phyloP scores from a whole-genome alignment of 108 stramenopile species.

The Chaetoceros muelleri region DNA sequence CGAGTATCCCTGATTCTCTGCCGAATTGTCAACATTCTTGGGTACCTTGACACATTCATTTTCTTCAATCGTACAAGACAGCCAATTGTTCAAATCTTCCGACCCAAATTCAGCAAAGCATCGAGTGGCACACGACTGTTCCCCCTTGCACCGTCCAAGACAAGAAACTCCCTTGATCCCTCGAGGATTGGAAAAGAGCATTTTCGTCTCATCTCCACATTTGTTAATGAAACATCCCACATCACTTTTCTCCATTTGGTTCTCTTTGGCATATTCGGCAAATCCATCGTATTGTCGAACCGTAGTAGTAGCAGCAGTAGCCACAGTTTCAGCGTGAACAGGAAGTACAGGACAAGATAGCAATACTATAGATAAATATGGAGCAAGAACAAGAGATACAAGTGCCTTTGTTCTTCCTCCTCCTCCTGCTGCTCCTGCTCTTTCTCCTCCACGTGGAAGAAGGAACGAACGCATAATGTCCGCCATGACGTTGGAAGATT shows the following conservation, averaged over 20 bases:
- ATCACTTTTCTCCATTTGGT: constrained; percentile 74
- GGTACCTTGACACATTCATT: constrained; percentile 82
- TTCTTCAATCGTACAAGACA: constrained; percentile 79
- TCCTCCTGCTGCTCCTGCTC: no score
- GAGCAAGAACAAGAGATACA: no score
- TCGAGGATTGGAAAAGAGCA: constrained; percentile 71
- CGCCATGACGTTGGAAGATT: no score
- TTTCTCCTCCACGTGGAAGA: no score
- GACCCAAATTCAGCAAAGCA: constrained; percentile 78
- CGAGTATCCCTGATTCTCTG: constrained; percentile 51
- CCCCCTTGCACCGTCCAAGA: constrained; percentile 86
- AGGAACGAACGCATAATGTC: no score
- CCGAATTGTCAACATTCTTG: constrained; percentile 67
- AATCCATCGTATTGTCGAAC: constrained; percentile 56
- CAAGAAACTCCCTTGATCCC: constrained; percentile 82
- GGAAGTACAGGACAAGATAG: neutral
- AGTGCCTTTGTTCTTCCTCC: no score
- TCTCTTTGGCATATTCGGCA: constrained; percentile 76
- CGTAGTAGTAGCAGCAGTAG: neutral
- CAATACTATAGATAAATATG: neutral
- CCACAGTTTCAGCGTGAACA: neutral
- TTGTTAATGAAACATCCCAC: constrained; percentile 74
- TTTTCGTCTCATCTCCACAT: constrained; percentile 66
- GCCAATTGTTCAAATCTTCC: constrained; percentile 65
- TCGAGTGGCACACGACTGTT: constrained; percentile 76